These are phyloP conservation scores for Microsporum audouinii DNA, from an alignment of 2,329 filamentous ascomycete species.

Conservation along the genomic window DNA sequence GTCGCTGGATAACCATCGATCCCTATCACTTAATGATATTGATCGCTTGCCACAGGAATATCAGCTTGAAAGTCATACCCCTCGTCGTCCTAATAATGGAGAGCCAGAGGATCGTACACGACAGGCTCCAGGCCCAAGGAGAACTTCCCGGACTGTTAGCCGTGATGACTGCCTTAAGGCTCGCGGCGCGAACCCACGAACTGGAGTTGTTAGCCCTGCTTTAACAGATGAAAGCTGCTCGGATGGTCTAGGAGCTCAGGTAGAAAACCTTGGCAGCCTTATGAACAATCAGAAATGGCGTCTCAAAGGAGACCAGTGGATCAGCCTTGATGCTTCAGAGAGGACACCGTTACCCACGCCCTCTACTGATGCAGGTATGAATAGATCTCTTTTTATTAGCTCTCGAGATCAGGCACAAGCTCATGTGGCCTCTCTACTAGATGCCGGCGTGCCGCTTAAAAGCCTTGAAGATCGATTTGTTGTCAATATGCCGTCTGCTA, in stretches of 20 bases:
- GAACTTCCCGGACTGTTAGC: slow-evolving; percentile 13
- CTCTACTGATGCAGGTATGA: slow-evolving; percentile 1
- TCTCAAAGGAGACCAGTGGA: slow-evolving; percentile 27
- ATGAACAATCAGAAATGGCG: slow-evolving; percentile 22
- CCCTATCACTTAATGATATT: not conserved
- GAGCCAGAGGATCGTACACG: not conserved
- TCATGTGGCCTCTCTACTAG: slow-evolving; percentile 19
- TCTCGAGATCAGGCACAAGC: slow-evolving; percentile 8
- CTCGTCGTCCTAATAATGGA: not conserved
- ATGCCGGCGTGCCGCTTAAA: slow-evolving; percentile 22
- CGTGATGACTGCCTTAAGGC: slow-evolving; percentile 26
- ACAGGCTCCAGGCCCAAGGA: not conserved
- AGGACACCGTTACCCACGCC: slow-evolving; percentile 15
- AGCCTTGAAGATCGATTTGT: slow-evolving; percentile 34
- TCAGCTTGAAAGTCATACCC: not conserved
- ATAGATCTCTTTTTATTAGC: not conserved
- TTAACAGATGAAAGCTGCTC: slow-evolving; percentile 18
- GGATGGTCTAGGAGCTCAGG: slow-evolving; percentile 14
- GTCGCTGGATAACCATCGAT: not conserved
- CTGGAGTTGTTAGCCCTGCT: slow-evolving; percentile 29
- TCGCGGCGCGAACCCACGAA: slow-evolving; percentile 26
- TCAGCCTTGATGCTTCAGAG: slow-evolving; percentile 23
- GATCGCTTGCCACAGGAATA: not conserved
- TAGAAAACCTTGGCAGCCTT: slow-evolving; percentile 11
- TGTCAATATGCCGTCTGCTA: slow-evolving; percentile 34